These are phyloP conservation scores for Suhomyces coccinellae DNA, from an alignment of 1,139 yeast species.

Conservation along the genomic window DNA sequence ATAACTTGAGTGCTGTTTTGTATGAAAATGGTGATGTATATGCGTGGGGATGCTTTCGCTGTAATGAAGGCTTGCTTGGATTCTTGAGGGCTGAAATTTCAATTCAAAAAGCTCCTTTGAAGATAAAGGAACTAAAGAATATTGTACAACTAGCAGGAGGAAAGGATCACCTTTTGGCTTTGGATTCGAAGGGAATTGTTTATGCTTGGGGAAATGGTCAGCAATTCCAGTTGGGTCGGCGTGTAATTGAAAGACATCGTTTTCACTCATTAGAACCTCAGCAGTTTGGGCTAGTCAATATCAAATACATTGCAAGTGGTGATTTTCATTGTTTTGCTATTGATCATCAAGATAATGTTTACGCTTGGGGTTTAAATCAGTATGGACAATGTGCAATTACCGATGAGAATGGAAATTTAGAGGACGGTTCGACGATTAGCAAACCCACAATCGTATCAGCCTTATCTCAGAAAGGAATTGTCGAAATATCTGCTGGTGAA, in stretches of 20 bases:
- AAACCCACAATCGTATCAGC: conserved; percentile 71
- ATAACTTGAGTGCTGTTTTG: conserved; percentile 80
- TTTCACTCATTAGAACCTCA: conserved; percentile 71
- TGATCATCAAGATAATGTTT: conserved; percentile 66
- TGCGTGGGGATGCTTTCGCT: conserved; percentile 97
- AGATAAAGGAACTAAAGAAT: conserved; percentile 60
- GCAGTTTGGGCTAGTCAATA: conserved; percentile 73
- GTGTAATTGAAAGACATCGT: conserved; percentile 74
- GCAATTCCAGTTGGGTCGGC: conserved; percentile 86
- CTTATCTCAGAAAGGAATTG: conserved; percentile 57
- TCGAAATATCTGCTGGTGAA: conserved; percentile 84
- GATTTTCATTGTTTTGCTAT: conserved; percentile 96
- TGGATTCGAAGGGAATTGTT: conserved; percentile 82
- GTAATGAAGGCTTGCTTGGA: conserved; percentile 88
- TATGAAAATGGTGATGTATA: conserved; percentile 83
- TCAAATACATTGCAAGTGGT: conserved; percentile 84
- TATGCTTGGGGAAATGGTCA: conserved; percentile 98
- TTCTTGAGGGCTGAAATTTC: conserved; percentile 61
- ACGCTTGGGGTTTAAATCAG: conserved; percentile 94
- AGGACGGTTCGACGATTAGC: conserved; percentile 80
- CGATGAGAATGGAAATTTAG: conserved; percentile 48
- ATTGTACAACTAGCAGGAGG: conserved; percentile 90
- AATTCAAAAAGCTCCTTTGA: conserved; percentile 67
- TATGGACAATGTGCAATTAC: conserved; percentile 94
- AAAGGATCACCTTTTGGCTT: conserved; percentile 84